phyloP scores from a whole-genome alignment of 2,329 filamentous ascomycete genomes.

The Raffaelea deltoideospora region DNA sequence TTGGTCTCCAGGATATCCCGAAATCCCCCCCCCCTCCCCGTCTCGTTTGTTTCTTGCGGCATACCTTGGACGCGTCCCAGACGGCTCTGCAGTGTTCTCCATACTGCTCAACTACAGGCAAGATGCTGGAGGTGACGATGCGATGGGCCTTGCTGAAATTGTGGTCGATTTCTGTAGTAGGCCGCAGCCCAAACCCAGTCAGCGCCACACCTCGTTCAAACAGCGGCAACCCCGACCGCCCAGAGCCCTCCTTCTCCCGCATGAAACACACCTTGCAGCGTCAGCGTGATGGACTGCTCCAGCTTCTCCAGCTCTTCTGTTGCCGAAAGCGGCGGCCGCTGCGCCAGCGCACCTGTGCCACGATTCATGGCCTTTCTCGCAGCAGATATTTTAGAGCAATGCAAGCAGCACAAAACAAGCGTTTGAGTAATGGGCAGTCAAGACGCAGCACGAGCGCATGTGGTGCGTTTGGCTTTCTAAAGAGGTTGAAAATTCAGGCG shows the following conservation, averaged over 20 bases:
- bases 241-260: background rate
- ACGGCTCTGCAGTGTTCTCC: constrained; percentile 84
- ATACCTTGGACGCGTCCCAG: constrained; percentile 90
- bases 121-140: constrained; percentile 85
- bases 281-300: constrained; percentile 92
- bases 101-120: constrained; percentile 90
- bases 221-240: too few species aligned
- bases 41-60: too few species aligned
- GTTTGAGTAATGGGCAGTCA: too few species aligned
- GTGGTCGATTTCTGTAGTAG: constrained; percentile 71
- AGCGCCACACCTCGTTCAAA: too few species aligned
- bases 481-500: too few species aligned
- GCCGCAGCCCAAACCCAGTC: constrained; percentile 2
- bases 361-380: too few species aligned
- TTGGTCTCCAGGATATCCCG: background rate
- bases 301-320: constrained; percentile 93
- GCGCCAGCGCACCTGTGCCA: constrained; percentile 25
- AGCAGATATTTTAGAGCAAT: too few species aligned
- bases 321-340: constrained; percentile 50
- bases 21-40: too few species aligned
- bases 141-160: constrained; percentile 96
- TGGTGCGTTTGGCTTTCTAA: too few species aligned
- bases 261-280: constrained; percentile 56
- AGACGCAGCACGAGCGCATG: too few species aligned
- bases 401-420: too few species aligned